Percentiles rank a stretch among this genome's conserved stretches.
phyloP scores from a whole-genome alignment of 495 filamentous ascomycete species.

The Massariosphaeria phaeospora region DNA sequence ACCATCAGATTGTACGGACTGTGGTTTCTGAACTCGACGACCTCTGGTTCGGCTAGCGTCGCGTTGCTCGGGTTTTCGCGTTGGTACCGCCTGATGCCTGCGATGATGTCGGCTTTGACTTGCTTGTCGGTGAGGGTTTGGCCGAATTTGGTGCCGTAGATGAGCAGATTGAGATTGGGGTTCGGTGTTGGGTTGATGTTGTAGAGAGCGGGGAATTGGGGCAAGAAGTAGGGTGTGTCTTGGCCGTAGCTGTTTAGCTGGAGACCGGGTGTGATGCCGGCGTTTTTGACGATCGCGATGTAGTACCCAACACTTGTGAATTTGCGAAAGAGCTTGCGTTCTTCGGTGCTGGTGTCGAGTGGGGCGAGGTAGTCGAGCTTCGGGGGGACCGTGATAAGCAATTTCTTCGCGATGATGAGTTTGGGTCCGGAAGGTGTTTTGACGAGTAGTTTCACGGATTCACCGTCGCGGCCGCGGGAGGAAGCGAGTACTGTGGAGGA shows the following conservation, averaged over 20 bases:
- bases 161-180: slow-evolving; percentile 11
- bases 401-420: slow-evolving; percentile 44
- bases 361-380: slow-evolving; percentile 36
- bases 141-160: slow-evolving; percentile 21
- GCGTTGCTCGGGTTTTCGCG: not conserved
- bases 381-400: slow-evolving; percentile 47
- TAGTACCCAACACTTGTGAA: slow-evolving; percentile 45
- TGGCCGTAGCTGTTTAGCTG: slow-evolving; percentile 35
- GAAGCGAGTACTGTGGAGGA: slow-evolving; percentile 36
- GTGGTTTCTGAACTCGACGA: slow-evolving; percentile 31
- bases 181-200: slow-evolving; percentile 8
- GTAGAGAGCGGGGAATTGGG: slow-evolving; percentile 26
- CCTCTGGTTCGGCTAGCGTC: slow-evolving; percentile 19
- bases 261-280: slow-evolving; percentile 39
- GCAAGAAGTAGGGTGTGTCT: slow-evolving; percentile 34
- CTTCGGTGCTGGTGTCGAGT: slow-evolving; percentile 40
- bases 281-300: slow-evolving; percentile 42
- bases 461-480: slow-evolving; percentile 26
- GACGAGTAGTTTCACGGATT: slow-evolving; percentile 37
- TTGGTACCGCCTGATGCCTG: slow-evolving; percentile 9
- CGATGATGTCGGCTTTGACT: slow-evolving; percentile 28
- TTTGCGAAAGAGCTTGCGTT: slow-evolving; percentile 42
- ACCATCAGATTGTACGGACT: slow-evolving; percentile 32
- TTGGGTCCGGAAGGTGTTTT: slow-evolving; percentile 38
- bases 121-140: slow-evolving; percentile 13